A percentile compares a stretch with the other conserved stretches of the same genome.
These are phyloP conservation scores for Antitrichia curtipendula DNA, from an alignment of 225 moss, liverwort and hornwort genomes.

Conservation along the genomic window DNA sequence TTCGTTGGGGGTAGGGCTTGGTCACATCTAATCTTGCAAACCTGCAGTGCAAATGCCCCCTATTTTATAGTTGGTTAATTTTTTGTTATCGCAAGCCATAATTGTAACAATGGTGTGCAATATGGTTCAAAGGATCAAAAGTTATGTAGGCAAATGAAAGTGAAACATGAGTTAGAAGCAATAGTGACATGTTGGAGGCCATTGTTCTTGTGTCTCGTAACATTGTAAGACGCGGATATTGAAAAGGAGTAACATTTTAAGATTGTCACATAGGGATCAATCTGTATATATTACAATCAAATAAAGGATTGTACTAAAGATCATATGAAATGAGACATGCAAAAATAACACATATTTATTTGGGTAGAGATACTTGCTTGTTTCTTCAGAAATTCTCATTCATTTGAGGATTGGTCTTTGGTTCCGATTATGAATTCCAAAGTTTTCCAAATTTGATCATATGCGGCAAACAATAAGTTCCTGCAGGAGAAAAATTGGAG, in stretches of 20 bases:
- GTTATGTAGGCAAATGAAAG: neutral
- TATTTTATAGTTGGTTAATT: neutral
- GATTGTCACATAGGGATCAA: neutral
- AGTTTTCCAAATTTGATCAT: neutral
- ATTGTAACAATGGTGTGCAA: too few species aligned
- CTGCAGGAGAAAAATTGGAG: neutral
- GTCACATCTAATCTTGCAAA: neutral
- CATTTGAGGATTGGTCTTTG: too few species aligned
- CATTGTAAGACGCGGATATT: neutral
- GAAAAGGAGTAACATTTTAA: neutral
- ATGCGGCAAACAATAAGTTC: neutral
- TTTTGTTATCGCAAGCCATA: neutral
- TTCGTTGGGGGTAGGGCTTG: neutral
- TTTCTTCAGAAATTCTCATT: neutral
- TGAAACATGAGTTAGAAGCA: neutral
- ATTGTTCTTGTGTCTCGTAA: neutral
- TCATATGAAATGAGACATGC: neutral
- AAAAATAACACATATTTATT: neutral
- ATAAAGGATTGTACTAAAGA: neutral
- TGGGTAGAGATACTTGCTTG: neutral
- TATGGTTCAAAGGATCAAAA: neutral
- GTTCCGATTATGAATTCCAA: neutral
- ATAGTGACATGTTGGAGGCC: fast-evolving
- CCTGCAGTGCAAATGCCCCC: neutral
- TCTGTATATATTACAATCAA: neutral